Percentiles rank a stretch among this genome's conserved stretches.
These are phyloP conservation scores for Plasmodium gaboni DNA, from an alignment of 169 alveolate genomes.

Conservation along the genomic window DNA sequence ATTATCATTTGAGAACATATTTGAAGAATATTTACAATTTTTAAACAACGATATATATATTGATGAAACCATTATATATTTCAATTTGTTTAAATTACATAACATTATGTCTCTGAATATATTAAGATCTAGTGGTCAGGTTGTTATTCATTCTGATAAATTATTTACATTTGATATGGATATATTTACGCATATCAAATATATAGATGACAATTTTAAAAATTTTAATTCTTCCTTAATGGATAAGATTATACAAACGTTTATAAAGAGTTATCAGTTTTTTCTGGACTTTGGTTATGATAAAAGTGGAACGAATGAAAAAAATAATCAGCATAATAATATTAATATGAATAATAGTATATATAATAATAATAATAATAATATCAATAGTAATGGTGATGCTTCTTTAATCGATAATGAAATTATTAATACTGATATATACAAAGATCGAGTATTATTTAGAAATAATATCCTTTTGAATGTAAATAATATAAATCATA, in stretches of 20 bases:
- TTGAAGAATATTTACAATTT: slow-evolving; percentile 43
- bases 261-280: slow-evolving; percentile 50
- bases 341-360: not conserved
- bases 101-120: slow-evolving; percentile 54
- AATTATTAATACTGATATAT: not conserved
- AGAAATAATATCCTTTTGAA: slow-evolving; percentile 37
- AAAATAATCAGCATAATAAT: not conserved
- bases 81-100: slow-evolving; percentile 54
- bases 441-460: slow-evolving; percentile 55
- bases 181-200: slow-evolving; percentile 38
- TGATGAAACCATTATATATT: slow-evolving; percentile 23
- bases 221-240: slow-evolving; percentile 57
- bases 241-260: slow-evolving; percentile 60
- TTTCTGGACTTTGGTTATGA: slow-evolving; percentile 68
- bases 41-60: slow-evolving; percentile 34
- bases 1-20: slow-evolving; percentile 43
- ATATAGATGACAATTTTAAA: slow-evolving; percentile 65
- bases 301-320: not conserved
- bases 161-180: slow-evolving; percentile 73
- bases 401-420: not conserved
- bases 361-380: not conserved
- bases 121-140: slow-evolving; percentile 64
- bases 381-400: not conserved
- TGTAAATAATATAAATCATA: slow-evolving; percentile 68
- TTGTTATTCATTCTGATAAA: slow-evolving; percentile 66